phyloP scores from a whole-genome alignment of 495 filamentous ascomycete species.

The Pyrenopolyporus hunteri region DNA sequence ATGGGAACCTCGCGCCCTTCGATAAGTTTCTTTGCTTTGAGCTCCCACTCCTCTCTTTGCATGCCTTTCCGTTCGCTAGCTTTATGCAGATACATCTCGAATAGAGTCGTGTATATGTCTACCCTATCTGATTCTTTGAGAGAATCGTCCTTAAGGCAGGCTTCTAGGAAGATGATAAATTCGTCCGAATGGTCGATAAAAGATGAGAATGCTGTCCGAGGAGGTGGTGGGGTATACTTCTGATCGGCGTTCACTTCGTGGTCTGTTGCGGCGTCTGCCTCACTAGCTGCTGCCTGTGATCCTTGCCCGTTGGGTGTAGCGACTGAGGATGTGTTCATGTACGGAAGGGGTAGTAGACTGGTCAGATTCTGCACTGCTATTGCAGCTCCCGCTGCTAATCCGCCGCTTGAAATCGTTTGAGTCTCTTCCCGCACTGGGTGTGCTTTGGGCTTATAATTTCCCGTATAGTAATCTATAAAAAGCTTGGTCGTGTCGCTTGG shows the following conservation, averaged over 20 bases:
- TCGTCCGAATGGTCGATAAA: conserved; percentile 93
- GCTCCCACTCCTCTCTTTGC: conserved; percentile 78
- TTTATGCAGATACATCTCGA: conserved; percentile 96
- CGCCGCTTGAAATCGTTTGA: conserved; percentile 46
- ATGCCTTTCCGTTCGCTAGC: conserved; percentile 73
- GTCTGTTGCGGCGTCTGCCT: conserved; percentile 36
- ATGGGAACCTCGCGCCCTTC: conserved; percentile 76
- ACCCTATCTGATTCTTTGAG: conserved; percentile 71
- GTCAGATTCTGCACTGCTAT: conserved; percentile 83
- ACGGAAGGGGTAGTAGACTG: conserved; percentile 81
- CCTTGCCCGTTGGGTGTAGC: conserved; percentile 50
- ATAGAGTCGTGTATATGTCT: conserved; percentile 93
- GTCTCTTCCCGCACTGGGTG: conserved; percentile 62
- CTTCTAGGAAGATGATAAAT: conserved; percentile 91
- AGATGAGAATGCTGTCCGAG: conserved; percentile 90
- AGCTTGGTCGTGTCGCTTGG: conserved; percentile 77
- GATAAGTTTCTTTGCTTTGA: conserved; percentile 85
- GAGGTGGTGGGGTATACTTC: conserved; percentile 74
- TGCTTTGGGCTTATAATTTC: conserved; percentile 75
- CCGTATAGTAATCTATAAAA: conserved; percentile 93
- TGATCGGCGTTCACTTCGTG: conserved; percentile 40
- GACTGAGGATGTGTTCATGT: conserved; percentile 69
- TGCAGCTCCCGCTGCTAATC: conserved; percentile 63
- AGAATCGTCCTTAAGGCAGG: conserved; percentile 70
- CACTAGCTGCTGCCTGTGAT: conserved; percentile 44